Evolutionary conservation across 2,329 filamentous ascomycete genomes (phyloP).

Genomic region (Sporothrix euskadiensis): DNA sequence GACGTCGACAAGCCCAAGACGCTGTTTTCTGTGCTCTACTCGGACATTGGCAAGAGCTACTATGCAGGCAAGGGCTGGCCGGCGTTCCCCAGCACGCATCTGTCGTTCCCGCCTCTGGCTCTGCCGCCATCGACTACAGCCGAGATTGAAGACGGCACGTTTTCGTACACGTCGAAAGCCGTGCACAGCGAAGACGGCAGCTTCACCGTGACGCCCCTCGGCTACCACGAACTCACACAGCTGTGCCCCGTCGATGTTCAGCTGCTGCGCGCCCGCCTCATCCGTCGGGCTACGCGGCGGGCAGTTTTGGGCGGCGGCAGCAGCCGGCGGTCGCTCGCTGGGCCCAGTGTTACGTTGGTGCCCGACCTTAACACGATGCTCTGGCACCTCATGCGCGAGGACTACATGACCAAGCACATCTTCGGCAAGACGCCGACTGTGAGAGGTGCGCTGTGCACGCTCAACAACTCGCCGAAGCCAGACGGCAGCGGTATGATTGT

Average conservation of each 20-base stretch:
- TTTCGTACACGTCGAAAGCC: not conserved
- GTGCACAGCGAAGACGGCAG: constrained; percentile 34
- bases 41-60: constrained; percentile 81
- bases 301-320: not conserved
- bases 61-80: constrained; percentile 79
- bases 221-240: constrained; percentile 59
- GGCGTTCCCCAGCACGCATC: constrained; percentile 70
- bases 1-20: constrained; percentile 37
- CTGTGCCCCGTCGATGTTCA: constrained; percentile 66
- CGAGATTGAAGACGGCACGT: not conserved
- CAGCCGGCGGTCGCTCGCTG: constrained; percentile 32
- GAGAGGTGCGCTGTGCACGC: constrained; percentile 69
- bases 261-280: constrained; percentile 58
- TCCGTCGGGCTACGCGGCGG: constrained; percentile 32
- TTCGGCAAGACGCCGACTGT: constrained; percentile 58
- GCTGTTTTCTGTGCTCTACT: constrained; percentile 78
- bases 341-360: constrained; percentile 61
- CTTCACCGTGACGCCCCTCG: constrained; percentile 46
- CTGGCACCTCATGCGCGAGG: constrained; percentile 81
- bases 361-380: constrained; percentile 67
- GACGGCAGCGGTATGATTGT: not conserved
- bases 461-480: constrained; percentile 41
- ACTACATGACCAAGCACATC: constrained; percentile 69
- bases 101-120: constrained; percentile 56
- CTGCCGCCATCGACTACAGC: not conserved